Conservation (phyloP, 176 grass and related monocot genomes). For the Puya raimondii region DNA sequence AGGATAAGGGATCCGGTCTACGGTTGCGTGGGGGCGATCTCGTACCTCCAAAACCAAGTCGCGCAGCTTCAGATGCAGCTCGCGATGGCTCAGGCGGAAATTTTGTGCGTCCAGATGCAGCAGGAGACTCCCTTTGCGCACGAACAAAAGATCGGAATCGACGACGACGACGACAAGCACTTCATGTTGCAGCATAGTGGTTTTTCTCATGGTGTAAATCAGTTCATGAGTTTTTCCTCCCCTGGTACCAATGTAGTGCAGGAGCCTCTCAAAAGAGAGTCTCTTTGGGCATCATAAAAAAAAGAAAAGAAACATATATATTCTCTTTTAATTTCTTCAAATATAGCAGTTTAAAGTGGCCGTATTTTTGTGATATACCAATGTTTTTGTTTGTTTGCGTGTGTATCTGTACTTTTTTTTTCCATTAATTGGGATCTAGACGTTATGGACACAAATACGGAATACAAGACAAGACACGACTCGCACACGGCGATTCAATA, state of each 20-base stretch:
- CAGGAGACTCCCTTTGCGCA: slow-evolving; percentile 2
- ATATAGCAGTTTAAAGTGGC: neutral
- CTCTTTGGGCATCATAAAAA: slow-evolving; percentile 51
- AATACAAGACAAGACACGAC: too few species aligned
- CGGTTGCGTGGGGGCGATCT: slow-evolving; percentile 56
- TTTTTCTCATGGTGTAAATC: neutral
- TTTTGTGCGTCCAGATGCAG: slow-evolving; percentile 21
- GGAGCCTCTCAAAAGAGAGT: slow-evolving; percentile 56
- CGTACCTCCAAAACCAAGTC: slow-evolving; percentile 16
- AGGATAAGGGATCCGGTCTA: slow-evolving; percentile 76
- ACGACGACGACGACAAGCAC: slow-evolving; percentile 1
- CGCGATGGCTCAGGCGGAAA: slow-evolving; percentile 14
- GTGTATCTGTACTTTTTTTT: neutral
- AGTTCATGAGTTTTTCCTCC: slow-evolving; percentile 1
- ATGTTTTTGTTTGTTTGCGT: neutral
- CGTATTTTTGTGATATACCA: neutral
- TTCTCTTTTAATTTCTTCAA: neutral
- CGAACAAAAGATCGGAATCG: neutral
- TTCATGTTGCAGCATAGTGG: neutral
- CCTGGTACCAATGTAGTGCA: slow-evolving; percentile 24
- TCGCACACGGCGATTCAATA: too few species aligned
- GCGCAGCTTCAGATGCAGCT: slow-evolving; percentile 26
- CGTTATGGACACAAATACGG: neutral
- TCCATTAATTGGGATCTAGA: neutral
- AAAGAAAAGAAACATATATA: neutral